Conservation (phyloP, 2,329 filamentous ascomycete genomes). For the Polychaeton citri region DNA sequence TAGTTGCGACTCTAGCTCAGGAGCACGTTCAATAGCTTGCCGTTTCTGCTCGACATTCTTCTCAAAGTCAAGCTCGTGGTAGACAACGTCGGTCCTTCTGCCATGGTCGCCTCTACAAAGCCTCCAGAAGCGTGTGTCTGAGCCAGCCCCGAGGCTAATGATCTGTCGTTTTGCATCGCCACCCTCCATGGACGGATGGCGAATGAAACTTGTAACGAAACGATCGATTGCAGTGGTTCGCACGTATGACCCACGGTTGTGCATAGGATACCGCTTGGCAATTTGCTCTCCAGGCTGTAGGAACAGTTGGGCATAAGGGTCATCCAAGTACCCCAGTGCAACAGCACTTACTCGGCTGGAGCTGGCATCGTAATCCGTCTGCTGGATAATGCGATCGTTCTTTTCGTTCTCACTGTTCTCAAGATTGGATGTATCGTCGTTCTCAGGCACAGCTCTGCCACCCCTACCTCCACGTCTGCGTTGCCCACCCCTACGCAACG, state of each 20-base stretch:
- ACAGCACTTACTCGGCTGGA: slow-evolving; percentile 83
- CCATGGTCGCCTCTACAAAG: slow-evolving; percentile 32
- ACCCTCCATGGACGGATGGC: not conserved
- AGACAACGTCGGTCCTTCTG: slow-evolving; percentile 41
- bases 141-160: slow-evolving; percentile 83
- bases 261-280: slow-evolving; percentile 67
- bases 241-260: slow-evolving; percentile 94
- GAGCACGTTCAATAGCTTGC: slow-evolving; percentile 10
- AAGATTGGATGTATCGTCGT: slow-evolving; percentile 1
- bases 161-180: slow-evolving; percentile 45
- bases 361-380: slow-evolving; percentile 83
- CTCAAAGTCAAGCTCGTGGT: slow-evolving; percentile 89
- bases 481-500: slow-evolving; percentile 38
- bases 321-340: slow-evolving; percentile 67
- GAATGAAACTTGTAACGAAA: slow-evolving; percentile 60
- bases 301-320: slow-evolving; percentile 64
- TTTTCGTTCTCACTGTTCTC: slow-evolving; percentile 15
- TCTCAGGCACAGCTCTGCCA: slow-evolving; percentile 12
- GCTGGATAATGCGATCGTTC: slow-evolving; percentile 67
- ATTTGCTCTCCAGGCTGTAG: slow-evolving; percentile 35
- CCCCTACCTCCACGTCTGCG: slow-evolving; percentile 35
- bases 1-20: slow-evolving; percentile 8
- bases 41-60: slow-evolving; percentile 36
- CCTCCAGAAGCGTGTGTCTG: slow-evolving; percentile 78
- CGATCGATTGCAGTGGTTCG: slow-evolving; percentile 72